Percentiles rank a stretch among this genome's conserved stretches.
These are phyloP conservation scores for Zalaria obscura DNA, from an alignment of 2,329 filamentous ascomycete species.

Conservation along the genomic window DNA sequence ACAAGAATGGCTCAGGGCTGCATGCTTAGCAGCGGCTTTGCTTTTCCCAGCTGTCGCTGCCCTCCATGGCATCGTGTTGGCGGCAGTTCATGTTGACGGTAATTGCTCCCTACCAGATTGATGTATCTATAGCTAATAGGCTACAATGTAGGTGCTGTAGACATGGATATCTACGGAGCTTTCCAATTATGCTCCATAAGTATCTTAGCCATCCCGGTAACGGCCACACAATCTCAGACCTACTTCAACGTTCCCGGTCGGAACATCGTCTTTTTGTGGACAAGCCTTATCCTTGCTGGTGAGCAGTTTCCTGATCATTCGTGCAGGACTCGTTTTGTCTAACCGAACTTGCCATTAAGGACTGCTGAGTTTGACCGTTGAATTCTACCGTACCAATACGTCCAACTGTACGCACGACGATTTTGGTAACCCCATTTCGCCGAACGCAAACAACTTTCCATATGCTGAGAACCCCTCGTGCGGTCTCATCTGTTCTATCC, in stretches of 20 bases:
- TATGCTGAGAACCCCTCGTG: conserved; percentile 29
- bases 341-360: conserved; percentile 21
- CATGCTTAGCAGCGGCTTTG: conserved; percentile 48
- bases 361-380: conserved; percentile 45
- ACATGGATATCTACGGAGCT: conserved; percentile 55
- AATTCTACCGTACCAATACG: conserved; percentile 44
- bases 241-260: conserved; percentile 51
- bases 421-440: conserved; percentile 21
- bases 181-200: conserved; percentile 55
- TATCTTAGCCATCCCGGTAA: conserved; percentile 49
- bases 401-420: conserved; percentile 28
- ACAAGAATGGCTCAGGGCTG: conserved; percentile 46
- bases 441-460: conserved; percentile 25
- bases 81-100: conserved; percentile 45
- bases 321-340: conserved; percentile 1
- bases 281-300: conserved; percentile 45
- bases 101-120: conserved; percentile 13
- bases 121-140: conserved; percentile 5
- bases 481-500: conserved; percentile 31
- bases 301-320: conserved; percentile 10
- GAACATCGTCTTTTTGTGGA: conserved; percentile 55
- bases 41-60: conserved; percentile 51
- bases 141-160: conserved; percentile 40
- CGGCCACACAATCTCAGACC: conserved; percentile 45
- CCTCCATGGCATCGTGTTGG: conserved; percentile 48